A percentile compares a stretch with the other conserved stretches of the same genome.
phyloP scores from a whole-genome alignment of 2,329 filamentous ascomycete species.

The Triangularia verruculosa region DNA sequence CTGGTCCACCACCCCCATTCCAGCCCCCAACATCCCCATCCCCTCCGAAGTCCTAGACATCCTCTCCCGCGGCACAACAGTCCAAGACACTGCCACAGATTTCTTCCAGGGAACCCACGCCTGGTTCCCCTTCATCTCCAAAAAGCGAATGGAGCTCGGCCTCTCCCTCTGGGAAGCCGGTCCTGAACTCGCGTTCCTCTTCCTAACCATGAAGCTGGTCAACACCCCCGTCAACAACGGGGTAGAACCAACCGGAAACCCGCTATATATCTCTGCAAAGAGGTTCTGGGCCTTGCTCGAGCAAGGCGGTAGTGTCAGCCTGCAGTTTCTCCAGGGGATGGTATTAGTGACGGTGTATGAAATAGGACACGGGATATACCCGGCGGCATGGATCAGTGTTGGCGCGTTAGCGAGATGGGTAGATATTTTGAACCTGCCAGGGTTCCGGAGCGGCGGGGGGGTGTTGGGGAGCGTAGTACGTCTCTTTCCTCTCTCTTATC shows the following conservation, averaged over 20 bases:
- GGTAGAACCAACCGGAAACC: slow-evolving; percentile 35
- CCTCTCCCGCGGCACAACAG: slow-evolving; percentile 32
- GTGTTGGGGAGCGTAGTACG: slow-evolving; percentile 38
- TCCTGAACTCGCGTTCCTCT: slow-evolving; percentile 45
- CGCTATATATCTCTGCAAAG: slow-evolving; percentile 43
- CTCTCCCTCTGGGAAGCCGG: slow-evolving; percentile 43
- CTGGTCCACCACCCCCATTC: slow-evolving; percentile 36
- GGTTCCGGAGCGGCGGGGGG: slow-evolving; percentile 34
- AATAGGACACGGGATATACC: slow-evolving; percentile 48
- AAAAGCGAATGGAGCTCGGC: slow-evolving; percentile 43
- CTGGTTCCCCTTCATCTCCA: slow-evolving; percentile 48
- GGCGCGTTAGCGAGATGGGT: slow-evolving; percentile 45
- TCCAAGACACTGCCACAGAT: slow-evolving; percentile 38
- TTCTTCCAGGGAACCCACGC: slow-evolving; percentile 46
- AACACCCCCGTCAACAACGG: slow-evolving; percentile 36
- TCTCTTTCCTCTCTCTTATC: background rate
- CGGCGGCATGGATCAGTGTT: slow-evolving; percentile 48
- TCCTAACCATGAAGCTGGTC: slow-evolving; percentile 48
- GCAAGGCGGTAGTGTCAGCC: slow-evolving; percentile 39
- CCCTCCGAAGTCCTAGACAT: slow-evolving; percentile 41
- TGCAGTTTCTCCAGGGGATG: slow-evolving; percentile 45
- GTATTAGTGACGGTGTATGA: slow-evolving; percentile 48
- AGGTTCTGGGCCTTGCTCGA: slow-evolving; percentile 42
- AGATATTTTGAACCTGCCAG: slow-evolving; percentile 43
- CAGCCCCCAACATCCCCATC: slow-evolving; percentile 38